Evolutionary conservation across 1,284 basidiomycete genomes (phyloP), one percentile per base, ranked within the genome.

Genomic region (Marasmius tenuissimus): DNA sequence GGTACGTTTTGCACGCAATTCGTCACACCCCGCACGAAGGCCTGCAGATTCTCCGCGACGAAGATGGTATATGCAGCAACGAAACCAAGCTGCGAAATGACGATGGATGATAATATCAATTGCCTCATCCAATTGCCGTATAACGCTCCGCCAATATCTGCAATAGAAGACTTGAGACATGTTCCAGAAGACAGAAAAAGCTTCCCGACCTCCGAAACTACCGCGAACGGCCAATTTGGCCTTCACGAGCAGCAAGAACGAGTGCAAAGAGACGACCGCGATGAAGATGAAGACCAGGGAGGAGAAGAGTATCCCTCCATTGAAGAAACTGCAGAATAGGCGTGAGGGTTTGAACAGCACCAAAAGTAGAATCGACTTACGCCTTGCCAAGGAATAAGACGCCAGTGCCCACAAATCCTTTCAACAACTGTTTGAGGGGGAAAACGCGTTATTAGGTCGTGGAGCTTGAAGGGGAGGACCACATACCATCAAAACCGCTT

Each of bases 381-480:
- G 91, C 97, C 79, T 96, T 98, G 62, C 95, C 97, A 57, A 99
- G 85, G 81, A 99, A 99, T 33, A 99, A 76, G 11, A 99, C 90
- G 38, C 97, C 97, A 9, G 97, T 99, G 20, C 97, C 97, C 57
- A 99, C 90, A 71, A 99, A 99, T 0, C 94, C 91, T 76, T 99
- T 98, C 64, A 97, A 77, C 61, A 97, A 77, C 94, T 95, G 56
- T n/a, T 64, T 27, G 27, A n/a, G n/a, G 27, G 27, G 4, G 22
- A 48, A 47, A 56, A 42, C 47, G 54, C n/a, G 51, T 57, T 22
- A 63, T 42, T 61, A 54, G 34, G 59, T 38, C 16, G 45, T 38
- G 34, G 59, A 45, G 54, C 63, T 53, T 16, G 60, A 14, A 57
- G 50, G 33, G 54, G 18, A 11, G 37, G 55, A 39, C 20, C 22